These are phyloP conservation scores for Phialemoniopsis sp. DNA, from an alignment of 2,329 filamentous ascomycete genomes.

Conservation along the genomic window DNA sequence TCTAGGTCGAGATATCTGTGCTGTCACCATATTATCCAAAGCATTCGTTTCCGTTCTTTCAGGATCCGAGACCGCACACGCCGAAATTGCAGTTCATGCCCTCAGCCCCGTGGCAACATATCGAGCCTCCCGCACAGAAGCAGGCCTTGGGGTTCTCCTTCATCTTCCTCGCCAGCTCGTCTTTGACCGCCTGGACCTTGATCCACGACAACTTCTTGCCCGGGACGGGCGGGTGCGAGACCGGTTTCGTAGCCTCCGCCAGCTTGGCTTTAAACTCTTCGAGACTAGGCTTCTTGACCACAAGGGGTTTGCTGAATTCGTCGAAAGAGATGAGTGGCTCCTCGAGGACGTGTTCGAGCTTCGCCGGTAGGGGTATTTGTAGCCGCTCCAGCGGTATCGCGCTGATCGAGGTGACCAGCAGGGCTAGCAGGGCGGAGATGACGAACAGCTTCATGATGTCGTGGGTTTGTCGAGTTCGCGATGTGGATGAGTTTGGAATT, in stretches of 20 bases:
- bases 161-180: background rate
- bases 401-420: too few species aligned
- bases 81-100: slow-evolving; percentile 6
- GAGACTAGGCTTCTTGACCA: background rate
- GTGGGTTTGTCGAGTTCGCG: too few species aligned
- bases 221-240: background rate
- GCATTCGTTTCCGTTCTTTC: too few species aligned
- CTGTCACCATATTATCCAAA: too few species aligned
- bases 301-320: background rate
- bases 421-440: too few species aligned
- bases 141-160: slow-evolving; percentile 1
- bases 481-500: too few species aligned
- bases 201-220: background rate
- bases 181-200: background rate
- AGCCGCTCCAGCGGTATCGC: too few species aligned
- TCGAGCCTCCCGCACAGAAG: slow-evolving; percentile 10
- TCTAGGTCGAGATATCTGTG: too few species aligned
- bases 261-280: background rate
- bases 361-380: too few species aligned
- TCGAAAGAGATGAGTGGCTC: too few species aligned
- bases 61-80: background rate
- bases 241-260: background rate
- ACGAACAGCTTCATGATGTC: too few species aligned
- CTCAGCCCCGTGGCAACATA: slow-evolving; percentile 7
- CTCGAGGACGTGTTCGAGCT: too few species aligned